Evolutionary conservation across 1,139 yeast species (phyloP).

Genomic region (Sugiyamaella japonica): DNA sequence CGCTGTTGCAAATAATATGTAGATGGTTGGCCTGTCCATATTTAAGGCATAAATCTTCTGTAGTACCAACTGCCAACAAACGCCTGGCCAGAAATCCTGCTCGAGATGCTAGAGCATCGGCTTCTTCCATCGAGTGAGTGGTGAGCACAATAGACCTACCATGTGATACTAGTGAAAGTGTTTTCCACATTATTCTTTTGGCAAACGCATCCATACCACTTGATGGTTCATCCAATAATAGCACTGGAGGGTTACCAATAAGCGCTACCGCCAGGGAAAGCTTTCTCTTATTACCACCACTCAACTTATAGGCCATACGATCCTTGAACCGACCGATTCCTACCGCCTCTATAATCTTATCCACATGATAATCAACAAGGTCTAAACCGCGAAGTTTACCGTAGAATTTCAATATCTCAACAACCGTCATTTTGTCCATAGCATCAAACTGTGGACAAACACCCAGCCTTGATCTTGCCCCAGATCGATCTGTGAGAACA

Average conservation of each 20-base stretch:
- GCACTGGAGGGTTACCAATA: constrained; percentile 86
- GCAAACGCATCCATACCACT: constrained; percentile 79
- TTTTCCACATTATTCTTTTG: constrained; percentile 44
- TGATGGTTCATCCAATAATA: constrained; percentile 93
- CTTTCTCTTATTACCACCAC: constrained; percentile 99
- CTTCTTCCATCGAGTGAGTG: constrained; percentile 45
- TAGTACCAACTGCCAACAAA: constrained; percentile 40
- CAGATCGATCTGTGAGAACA: constrained; percentile 33
- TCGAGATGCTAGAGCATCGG: constrained; percentile 42
- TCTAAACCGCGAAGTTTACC: constrained; percentile 47
- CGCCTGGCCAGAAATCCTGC: constrained; percentile 41
- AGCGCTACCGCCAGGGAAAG: constrained; percentile 95
- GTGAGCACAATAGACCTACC: constrained; percentile 41
- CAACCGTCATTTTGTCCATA: constrained; percentile 42
- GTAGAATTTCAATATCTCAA: constrained; percentile 39
- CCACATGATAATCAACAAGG: constrained; percentile 89
- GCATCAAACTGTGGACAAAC: constrained; percentile 46
- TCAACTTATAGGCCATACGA: constrained; percentile 49
- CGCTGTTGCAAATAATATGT: constrained; percentile 36
- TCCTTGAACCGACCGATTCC: constrained; percentile 38
- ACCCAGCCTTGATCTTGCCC: constrained; percentile 40
- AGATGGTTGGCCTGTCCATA: constrained; percentile 38
- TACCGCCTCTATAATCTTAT: constrained; percentile 48
- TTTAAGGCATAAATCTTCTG: constrained; percentile 32
- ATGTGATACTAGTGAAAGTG: constrained; percentile 36